Base-by-base conservation (phyloP, 2,329 filamentous ascomycete genomes). In the Pseudopyrenochaeta lycopersici region DNA sequence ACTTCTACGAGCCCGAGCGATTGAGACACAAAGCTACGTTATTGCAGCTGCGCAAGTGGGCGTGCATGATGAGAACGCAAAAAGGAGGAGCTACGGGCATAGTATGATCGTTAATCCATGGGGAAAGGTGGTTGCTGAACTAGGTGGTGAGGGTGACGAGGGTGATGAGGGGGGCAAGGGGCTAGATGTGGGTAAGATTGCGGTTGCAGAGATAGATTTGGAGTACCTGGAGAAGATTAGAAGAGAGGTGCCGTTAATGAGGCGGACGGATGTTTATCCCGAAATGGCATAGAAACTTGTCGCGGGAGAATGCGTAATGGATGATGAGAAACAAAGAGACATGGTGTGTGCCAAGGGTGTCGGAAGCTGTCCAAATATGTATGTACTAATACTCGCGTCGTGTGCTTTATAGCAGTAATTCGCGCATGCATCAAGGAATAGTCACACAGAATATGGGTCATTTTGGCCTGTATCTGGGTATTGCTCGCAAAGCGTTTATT, bases 1-100 rank as follows among this genome's bases (percentile, higher is more conserved):
- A 2, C 78, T 98, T 5, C 80, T 97, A 12, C 82, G 90, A 23
- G 88, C 91, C 3, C 82, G 94, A 41, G 94, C 94, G 9, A 91
- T 97, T 55, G 94, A 97, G 80, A 92, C 89, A 15, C 90, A 97
- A 77, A 87, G 87, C 49, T 98, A 91, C 80, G 88, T 97, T 1
- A 80, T 97, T 56, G 94, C 93, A 9, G 88, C 93, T 1, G 94
- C 92, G 33, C 93, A 97, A 76, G 65, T 68, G 5, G 93, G 92
- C 1, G 74, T 80, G 32, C 92, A 89, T 71, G 92, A 92, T 64
- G 85, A 87, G 57, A 64, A 69, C 43, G 68, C 67, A 12, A 91
- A 88, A 76, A 82, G 94, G 52, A 83, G 85, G 23, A 96, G 91
- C 75, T 97, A 95, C 77, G 94, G 94, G 0, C 89, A 91, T 72